phyloP scores from a whole-genome alignment of 768 basidiomycete species.

The Strobilomyces confusus region DNA sequence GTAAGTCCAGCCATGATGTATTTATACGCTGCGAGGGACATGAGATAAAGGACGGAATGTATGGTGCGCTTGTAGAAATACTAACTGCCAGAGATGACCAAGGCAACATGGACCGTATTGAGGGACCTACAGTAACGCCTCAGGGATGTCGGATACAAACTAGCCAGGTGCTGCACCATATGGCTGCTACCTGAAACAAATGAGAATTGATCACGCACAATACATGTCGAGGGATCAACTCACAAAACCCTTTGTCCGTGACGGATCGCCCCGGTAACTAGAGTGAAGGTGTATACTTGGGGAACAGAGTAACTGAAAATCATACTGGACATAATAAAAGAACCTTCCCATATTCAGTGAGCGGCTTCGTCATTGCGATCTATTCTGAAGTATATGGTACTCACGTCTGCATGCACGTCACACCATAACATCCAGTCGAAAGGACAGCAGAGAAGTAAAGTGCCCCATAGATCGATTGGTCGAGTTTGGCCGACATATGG shows the following conservation, averaged over 20 bases:
- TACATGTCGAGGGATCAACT: not conserved
- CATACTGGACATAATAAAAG: constrained; percentile 11
- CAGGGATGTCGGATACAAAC: no score
- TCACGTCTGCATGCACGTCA: constrained; percentile 12
- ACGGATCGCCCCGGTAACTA: constrained; percentile 7
- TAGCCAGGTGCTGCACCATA: not conserved
- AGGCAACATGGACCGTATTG: constrained; percentile 4
- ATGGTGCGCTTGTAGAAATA: not conserved
- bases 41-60: not conserved
- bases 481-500: no score
- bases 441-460: not conserved
- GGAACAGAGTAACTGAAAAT: no score
- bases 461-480: not conserved
- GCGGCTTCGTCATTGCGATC: not conserved
- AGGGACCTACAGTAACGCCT: not conserved
- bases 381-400: not conserved
- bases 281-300: not conserved
- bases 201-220: no score
- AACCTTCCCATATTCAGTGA: not conserved
- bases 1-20: not conserved
- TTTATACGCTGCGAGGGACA: constrained; percentile 4
- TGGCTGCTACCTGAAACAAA: constrained; percentile 1
- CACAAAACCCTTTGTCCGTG: constrained; percentile 5
- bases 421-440: not conserved
- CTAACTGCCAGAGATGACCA: constrained; percentile 9